Conservation (phyloP, 441 rosid genomes). For the Sinapis alba region DNA sequence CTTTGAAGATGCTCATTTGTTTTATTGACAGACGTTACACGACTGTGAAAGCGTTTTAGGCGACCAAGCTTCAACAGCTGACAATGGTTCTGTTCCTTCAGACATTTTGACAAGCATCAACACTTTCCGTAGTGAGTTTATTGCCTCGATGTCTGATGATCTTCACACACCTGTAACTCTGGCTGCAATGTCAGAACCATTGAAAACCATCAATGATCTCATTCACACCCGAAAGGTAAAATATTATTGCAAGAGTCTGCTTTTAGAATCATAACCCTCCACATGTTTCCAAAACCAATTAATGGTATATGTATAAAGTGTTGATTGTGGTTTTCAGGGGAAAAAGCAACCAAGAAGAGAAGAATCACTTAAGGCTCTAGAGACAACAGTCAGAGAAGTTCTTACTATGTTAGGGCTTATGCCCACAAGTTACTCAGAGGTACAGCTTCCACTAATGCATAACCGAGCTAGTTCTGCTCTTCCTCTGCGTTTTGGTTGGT, state of each 20-base stretch:
- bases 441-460: too few relatives aligned
- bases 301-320: background rate
- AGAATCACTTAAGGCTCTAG: conserved; percentile 75
- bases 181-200: conserved; percentile 86
- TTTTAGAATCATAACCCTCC: background rate
- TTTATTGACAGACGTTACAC: conserved; percentile 63
- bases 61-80: conserved; percentile 44
- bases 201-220: conserved; percentile 82
- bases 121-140: conserved; percentile 57
- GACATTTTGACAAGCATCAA: conserved; percentile 50
- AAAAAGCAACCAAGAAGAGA: conserved; percentile 69
- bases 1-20: conserved; percentile 8
- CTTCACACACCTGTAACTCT: conserved; percentile 79
- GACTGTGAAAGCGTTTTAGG: conserved; percentile 65
- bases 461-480: too few relatives aligned
- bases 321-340: conserved; percentile 55
- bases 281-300: background rate
- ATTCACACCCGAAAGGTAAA: conserved; percentile 78
- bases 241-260: background rate
- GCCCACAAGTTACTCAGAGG: conserved; percentile 79
- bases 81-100: conserved; percentile 50
- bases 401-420: conserved; percentile 71
- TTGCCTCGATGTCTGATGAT: conserved; percentile 91
- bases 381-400: conserved; percentile 60
- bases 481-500: too few relatives aligned